Percentiles rank a stretch among this genome's conserved stretches.
Conservation (phyloP, 1,139 yeast species). For the Candida tetrigidarum region DNA sequence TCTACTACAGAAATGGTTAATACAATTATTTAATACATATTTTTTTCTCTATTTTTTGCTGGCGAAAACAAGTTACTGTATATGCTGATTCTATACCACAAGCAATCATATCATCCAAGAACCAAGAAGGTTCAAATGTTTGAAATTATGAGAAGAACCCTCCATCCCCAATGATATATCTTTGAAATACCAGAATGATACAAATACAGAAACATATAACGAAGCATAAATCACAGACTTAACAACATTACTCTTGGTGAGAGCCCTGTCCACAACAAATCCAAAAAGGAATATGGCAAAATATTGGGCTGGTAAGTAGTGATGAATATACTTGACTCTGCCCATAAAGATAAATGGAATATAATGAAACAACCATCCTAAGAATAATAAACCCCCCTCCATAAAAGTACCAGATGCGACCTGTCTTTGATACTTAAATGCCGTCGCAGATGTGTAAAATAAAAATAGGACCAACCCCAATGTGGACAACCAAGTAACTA, state of each 20-base stretch:
- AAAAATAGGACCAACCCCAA: conserved; percentile 25
- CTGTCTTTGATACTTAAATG: conserved; percentile 43
- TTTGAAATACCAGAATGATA: conserved; percentile 33
- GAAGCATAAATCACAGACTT: conserved; percentile 19
- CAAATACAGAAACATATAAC: conserved; percentile 28
- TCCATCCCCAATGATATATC: conserved; percentile 41
- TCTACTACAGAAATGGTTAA: no score
- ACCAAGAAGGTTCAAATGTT: conserved; percentile 28
- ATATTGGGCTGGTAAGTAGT: conserved; percentile 93
- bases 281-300: conserved; percentile 80
- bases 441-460: conserved; percentile 22
- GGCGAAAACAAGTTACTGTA: no score
- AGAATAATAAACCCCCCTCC: conserved; percentile 57
- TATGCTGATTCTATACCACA: no score
- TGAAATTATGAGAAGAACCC: conserved; percentile 27
- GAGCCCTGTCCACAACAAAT: conserved; percentile 35
- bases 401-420: conserved; percentile 16
- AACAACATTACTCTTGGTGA: conserved; percentile 16
- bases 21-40: no score
- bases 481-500: conserved; percentile 64
- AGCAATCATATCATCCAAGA: conserved; percentile 36
- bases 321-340: conserved; percentile 97
- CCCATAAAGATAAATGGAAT: conserved; percentile 93
- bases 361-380: conserved; percentile 94
- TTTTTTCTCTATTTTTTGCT: no score